Conservation (phyloP, 768 basidiomycete genomes). For the Tricholoma sp. region DNA sequence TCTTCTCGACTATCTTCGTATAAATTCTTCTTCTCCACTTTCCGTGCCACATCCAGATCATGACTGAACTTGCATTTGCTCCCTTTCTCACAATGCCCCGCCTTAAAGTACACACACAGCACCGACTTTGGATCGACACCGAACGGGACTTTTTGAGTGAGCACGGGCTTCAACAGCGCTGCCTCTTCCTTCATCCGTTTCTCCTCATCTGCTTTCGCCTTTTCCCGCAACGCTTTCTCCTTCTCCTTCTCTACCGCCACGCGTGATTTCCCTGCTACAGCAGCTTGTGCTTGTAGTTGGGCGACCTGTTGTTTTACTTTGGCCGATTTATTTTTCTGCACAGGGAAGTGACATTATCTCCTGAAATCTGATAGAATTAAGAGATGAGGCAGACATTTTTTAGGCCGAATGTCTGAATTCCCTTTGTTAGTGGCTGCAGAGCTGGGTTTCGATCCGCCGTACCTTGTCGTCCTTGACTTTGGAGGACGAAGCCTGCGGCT, state of each 20-base stretch:
- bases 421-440: constrained; percentile 3
- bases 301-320: constrained; percentile 87
- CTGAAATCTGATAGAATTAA: neutral
- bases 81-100: constrained; percentile 91
- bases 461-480: constrained; percentile 23
- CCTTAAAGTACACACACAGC: constrained; percentile 89
- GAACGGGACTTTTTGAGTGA: constrained; percentile 84
- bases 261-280: constrained; percentile 73
- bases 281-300: constrained; percentile 71
- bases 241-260: constrained; percentile 80
- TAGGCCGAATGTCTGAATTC: constrained; percentile 17
- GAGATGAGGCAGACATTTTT: constrained; percentile 15
- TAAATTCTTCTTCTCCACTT: constrained; percentile 92
- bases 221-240: constrained; percentile 72
- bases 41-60: constrained; percentile 81
- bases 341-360: constrained; percentile 6
- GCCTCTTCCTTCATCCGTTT: constrained; percentile 83
- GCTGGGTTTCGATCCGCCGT: constrained; percentile 2
- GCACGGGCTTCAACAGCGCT: constrained; percentile 73
- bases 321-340: constrained; percentile 89
- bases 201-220: constrained; percentile 74
- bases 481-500: constrained; percentile 17
- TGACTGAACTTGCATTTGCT: constrained; percentile 97
- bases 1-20: constrained; percentile 88
- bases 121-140: constrained; percentile 96